phyloP scores from a whole-genome alignment of 345 rosid genomes.

The Moricandia moricandioides region DNA sequence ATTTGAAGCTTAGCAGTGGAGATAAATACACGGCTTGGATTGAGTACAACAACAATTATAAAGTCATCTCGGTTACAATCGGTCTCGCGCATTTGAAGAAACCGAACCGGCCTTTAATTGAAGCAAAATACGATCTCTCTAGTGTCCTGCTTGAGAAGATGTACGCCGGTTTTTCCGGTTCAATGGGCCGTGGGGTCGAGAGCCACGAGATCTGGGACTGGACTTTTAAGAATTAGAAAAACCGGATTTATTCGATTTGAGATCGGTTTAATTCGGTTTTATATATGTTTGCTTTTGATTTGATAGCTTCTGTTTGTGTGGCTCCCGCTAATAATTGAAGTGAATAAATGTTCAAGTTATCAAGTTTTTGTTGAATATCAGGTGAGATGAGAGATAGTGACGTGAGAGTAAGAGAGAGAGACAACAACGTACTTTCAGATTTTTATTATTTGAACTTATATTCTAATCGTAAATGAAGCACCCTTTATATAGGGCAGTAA shows the following conservation, averaged over 20 bases:
- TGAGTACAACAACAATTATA: conserved; percentile 27
- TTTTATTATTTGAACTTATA: no score
- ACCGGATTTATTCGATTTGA: neutral
- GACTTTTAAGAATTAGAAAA: conserved; percentile 28
- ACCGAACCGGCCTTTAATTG: conserved; percentile 40
- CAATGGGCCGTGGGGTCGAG: conserved; percentile 34
- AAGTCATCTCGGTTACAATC: conserved; percentile 26
- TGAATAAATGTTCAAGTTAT: neutral
- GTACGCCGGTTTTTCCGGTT: conserved; percentile 38
- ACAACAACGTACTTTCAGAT: no score
- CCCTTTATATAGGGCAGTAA: no score
- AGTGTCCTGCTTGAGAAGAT: conserved; percentile 27
- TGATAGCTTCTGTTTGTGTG: neutral
- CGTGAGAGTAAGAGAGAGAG: no score
- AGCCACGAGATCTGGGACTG: conserved; percentile 41
- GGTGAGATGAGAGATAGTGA: no score
- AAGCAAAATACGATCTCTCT: conserved; percentile 32
- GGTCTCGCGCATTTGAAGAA: conserved; percentile 21
- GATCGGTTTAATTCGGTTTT: neutral
- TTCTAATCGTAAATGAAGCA: no score
- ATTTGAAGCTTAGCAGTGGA: conserved; percentile 38
- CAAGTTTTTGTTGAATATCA: no score
- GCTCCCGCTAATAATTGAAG: neutral
- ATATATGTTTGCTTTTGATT: neutral
- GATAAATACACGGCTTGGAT: conserved; percentile 40